Base-by-base conservation (phyloP, 202 grass and related monocot genomes). In the Schoenoplectus triqueter region DNA sequence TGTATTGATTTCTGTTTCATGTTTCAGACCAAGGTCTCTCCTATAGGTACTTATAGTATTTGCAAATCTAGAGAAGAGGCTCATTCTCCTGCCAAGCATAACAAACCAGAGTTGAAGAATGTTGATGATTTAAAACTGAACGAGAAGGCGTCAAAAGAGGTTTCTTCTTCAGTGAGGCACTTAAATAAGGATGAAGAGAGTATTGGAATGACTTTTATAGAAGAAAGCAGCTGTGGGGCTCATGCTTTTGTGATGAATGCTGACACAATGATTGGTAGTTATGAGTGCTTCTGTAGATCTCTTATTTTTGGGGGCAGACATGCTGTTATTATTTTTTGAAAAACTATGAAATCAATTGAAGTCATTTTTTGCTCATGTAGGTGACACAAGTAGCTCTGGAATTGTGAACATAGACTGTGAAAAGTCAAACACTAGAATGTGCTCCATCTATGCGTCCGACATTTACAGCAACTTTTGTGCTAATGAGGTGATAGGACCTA, bases 401-500 rank as follows among this genome's bases (percentile, higher is more conserved):
- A 87, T 92, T 72, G 65, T 91, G 75, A 88, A 95, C 80, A 92
- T 99, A 83, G 96, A 99, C 83, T 88, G 77, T 75, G 89, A 94
- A 51, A 88, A 84, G 83, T 84, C 67, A 10, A 93, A 92, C 88
- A 90, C 91, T 80, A 91, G 90, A 85, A 91, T 99, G 90, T 99
- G 96, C 82, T 82, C 74, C 69, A 79, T 78, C 73, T 99, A 95
- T 10, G 93, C 73, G 84, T 81, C 82, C 79, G 90, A 99, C 44
- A 89, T 99, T 80, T 95, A 95, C 84, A 80, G 73, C 47, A 99
- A 95, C 84, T 80, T 88, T 39, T 79, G 91, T 89, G 91, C 93
- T 21, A 85, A 84, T 69, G 96, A 99, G 93, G 96, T 99, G 91
- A 83, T 9, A 41, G 8, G 57, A 66, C n/a, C 59, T 47, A 81